These are phyloP conservation scores for Diplodia mutila DNA, from an alignment of 2,329 filamentous ascomycete genomes.

Conservation along the genomic window DNA sequence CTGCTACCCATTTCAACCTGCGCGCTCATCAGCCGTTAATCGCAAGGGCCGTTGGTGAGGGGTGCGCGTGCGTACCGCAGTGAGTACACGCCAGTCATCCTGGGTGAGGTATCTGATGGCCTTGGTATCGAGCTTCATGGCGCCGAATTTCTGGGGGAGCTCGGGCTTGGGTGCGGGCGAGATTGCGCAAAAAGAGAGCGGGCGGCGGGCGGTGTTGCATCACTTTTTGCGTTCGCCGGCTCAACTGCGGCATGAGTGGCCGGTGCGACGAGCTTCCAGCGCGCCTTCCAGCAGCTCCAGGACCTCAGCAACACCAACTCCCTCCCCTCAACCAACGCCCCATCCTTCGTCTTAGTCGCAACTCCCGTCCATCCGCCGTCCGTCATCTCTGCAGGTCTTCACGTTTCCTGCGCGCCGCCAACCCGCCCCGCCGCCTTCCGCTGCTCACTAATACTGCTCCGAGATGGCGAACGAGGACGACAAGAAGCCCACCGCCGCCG, in stretches of 20 bases:
- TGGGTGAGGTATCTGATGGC: slow-evolving; percentile 87
- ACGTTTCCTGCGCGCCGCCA: slow-evolving; percentile 21
- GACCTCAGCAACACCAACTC: slow-evolving; percentile 23
- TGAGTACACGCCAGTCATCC: slow-evolving; percentile 95
- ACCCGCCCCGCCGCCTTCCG: slow-evolving; percentile 32
- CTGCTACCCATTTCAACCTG: slow-evolving; percentile 92
- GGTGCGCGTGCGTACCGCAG: slow-evolving; percentile 65
- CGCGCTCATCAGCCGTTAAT: slow-evolving; percentile 43
- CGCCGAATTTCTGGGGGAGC: slow-evolving; percentile 30
- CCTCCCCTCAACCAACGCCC: slow-evolving; percentile 17
- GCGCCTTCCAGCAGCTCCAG: slow-evolving; percentile 25
- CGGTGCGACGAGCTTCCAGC: slow-evolving; percentile 24
- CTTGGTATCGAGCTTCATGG: slow-evolving; percentile 94
- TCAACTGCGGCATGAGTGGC: neutral
- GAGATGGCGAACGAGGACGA: slow-evolving; percentile 89
- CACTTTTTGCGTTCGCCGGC: slow-evolving; percentile 13
- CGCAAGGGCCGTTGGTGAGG: slow-evolving; percentile 33
- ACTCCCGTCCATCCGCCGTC: slow-evolving; percentile 4
- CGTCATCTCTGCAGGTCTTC: neutral
- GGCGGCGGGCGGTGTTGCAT: slow-evolving; percentile 20
- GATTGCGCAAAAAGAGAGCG: neutral
- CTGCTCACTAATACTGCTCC: slow-evolving; percentile 32
- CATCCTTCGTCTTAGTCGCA: slow-evolving; percentile 24
- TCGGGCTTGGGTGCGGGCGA: neutral
- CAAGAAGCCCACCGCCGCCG: slow-evolving; percentile 76